A percentile compares a stretch with the other conserved stretches of the same genome.
phyloP scores from a whole-genome alignment of 805 yeast species.

The Wickerhamomyces xylosicus region DNA sequence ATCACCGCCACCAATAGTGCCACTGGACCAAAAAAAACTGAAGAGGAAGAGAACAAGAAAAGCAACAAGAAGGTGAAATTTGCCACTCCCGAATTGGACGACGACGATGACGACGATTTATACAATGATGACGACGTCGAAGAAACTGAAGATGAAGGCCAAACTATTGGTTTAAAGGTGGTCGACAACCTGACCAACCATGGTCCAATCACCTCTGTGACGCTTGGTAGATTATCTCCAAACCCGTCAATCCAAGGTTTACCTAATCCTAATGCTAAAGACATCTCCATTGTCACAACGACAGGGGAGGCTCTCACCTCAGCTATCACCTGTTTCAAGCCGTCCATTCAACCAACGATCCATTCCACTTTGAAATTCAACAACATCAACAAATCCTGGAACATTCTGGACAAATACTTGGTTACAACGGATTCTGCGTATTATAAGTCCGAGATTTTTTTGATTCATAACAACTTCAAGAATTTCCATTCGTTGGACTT shows the following conservation, averaged over 20 bases:
- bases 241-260: slow-evolving; percentile 49
- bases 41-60: not conserved
- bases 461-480: slow-evolving; percentile 50
- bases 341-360: slow-evolving; percentile 58
- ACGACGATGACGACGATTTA: slow-evolving; percentile 37
- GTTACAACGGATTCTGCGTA: slow-evolving; percentile 62
- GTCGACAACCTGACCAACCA: slow-evolving; percentile 48
- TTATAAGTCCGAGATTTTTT: slow-evolving; percentile 58
- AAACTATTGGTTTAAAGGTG: slow-evolving; percentile 28
- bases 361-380: slow-evolving; percentile 62
- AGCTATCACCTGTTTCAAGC: slow-evolving; percentile 50
- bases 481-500: slow-evolving; percentile 53
- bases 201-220: slow-evolving; percentile 67
- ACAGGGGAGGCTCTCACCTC: slow-evolving; percentile 53
- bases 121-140: slow-evolving; percentile 23
- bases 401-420: slow-evolving; percentile 48
- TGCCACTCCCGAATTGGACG: slow-evolving; percentile 31
- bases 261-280: slow-evolving; percentile 56
- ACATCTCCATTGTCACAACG: slow-evolving; percentile 57
- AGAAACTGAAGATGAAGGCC: slow-evolving; percentile 19
- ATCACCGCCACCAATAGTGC: slow-evolving; percentile 3
- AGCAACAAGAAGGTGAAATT: slow-evolving; percentile 3
- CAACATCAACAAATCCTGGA: slow-evolving; percentile 70
- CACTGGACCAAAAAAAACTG: not conserved
- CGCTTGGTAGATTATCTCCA: slow-evolving; percentile 50